Base-by-base conservation (phyloP, 257 asterid species). In the Coffea eugenioides region DNA sequence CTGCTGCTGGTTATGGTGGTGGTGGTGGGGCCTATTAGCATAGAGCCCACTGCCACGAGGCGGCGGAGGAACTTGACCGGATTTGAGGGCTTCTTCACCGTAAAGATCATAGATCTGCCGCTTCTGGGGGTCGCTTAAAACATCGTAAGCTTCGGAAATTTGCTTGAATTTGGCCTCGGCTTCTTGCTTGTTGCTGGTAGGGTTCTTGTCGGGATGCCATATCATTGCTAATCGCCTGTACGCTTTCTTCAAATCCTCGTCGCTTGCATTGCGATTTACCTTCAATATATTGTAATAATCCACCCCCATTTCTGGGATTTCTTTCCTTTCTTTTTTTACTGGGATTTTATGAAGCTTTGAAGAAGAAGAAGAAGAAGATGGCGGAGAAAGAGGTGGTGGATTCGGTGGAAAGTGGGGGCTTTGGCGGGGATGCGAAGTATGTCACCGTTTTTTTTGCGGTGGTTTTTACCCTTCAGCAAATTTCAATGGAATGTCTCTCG, bases 81-180 rank as follows among this genome's bases (percentile, higher is more conserved):
- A 88, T 87, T 93, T 95, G 81, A 95, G 87, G 3, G 97, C 98
- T 77, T 93, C 98, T 88, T 95, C 98, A 1, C 98, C 98, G 76
- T 91, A 94, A n/a, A 96, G 95, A 86, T 96, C 97, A 88, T 96
- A 96, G 95, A 96, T 94, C 97, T 90, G 99, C 64, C 99, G 99
- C 91, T 96, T 96, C 82, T 89, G 93, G n/a, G 95, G 97, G 82
- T 96, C 99, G 89, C 99, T 96, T 20, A 96, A 81, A 14, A 94
- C 99, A 59, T 96, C 99, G 77, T 96, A 96, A 4, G 99, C 99
- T 71, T 96, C 99, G 10, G 98, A 96, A 61, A 96, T 90, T 80
- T 89, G 98, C 89, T 96, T 96, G 94, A 96, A 94, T 76, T 96
- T 96, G 73, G 98, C 91, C 84, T 96, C 99, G 8, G 99, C 89